Evolutionary conservation across 805 yeast species (phyloP), one percentile per base, ranked within the genome.

Genomic region (Candida michaelii): DNA sequence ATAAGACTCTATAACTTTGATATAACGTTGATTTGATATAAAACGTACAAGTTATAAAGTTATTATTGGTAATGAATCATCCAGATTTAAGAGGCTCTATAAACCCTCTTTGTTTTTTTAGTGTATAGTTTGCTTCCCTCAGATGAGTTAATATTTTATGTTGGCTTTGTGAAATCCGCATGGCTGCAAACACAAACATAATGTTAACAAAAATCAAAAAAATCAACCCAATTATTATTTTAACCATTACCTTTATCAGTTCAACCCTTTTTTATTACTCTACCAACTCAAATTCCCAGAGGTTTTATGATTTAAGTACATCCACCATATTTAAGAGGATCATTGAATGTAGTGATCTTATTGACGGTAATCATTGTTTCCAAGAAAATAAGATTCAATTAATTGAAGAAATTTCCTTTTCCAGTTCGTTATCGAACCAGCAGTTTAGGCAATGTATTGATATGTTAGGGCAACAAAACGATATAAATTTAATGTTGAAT

Each of bases 321-420:
- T 42, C 51, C 3, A 19, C 13, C 13, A 27, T 32, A 12, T 48
- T 48, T 18, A 16, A 30, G 2, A 27, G 39, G 14, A 42, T 48
- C 11, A 21, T 41, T 23, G 45, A 50, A 15, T 59, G 64, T 41
- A 42, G 44, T 21, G 64, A 59, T 39, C 24, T 44, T 10, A 18
- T 30, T 4, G 59, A 55, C 35, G 57, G 55, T 2, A 24, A 39
- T 9, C 32, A 38, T 8, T 59, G 65, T 44, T 50, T 55, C 32
- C 36, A 30, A 12, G 46, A 44, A 8, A 47, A 46, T 33, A 41
- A 49, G 15, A 2, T 14, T 9, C 40, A 36, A 5, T 48, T 55
- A 18, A 23, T 40, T 6, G 27, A 42, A 9, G 53, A 51, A 19
- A 23, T 44, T 7, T 12, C 24, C 15, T 33, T 45, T 29, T 27